Conservation (phyloP, 208 protist species). For the Trypanosoma theileri region DNA sequence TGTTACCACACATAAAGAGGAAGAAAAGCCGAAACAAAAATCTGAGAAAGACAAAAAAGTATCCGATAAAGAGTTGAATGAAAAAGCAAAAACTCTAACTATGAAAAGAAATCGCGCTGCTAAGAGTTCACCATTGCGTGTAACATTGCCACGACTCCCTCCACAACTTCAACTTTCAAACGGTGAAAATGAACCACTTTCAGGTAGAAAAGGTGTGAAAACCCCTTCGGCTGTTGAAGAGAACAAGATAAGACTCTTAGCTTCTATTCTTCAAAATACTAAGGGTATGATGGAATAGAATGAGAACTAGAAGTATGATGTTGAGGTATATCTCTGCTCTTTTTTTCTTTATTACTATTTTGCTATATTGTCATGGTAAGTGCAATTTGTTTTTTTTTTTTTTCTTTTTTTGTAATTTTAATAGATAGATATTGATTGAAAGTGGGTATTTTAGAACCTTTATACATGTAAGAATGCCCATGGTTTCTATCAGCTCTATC, state of each 20-base stretch:
- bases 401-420: neutral
- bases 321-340: neutral
- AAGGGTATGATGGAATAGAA: neutral
- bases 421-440: neutral
- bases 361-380: neutral
- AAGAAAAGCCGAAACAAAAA: neutral
- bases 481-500: neutral
- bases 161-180: neutral
- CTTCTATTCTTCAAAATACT: slow-evolving; percentile 13
- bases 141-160: slow-evolving; percentile 19
- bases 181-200: neutral
- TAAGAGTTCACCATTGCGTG: neutral
- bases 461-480: neutral
- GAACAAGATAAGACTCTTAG: slow-evolving; percentile 16
- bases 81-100: neutral
- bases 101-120: neutral
- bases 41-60: neutral
- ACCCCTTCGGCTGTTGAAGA: neutral
- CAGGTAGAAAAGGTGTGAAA: neutral
- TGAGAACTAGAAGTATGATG: neutral
- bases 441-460: too few relatives aligned
- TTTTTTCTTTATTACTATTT: neutral
- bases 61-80: neutral
- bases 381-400: neutral
- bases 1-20: neutral